Evolutionary conservation across 2,329 filamentous ascomycete species (phyloP), one percentile per base, ranked within the genome.

Genomic region (Emmonsiellopsis sp.): DNA sequence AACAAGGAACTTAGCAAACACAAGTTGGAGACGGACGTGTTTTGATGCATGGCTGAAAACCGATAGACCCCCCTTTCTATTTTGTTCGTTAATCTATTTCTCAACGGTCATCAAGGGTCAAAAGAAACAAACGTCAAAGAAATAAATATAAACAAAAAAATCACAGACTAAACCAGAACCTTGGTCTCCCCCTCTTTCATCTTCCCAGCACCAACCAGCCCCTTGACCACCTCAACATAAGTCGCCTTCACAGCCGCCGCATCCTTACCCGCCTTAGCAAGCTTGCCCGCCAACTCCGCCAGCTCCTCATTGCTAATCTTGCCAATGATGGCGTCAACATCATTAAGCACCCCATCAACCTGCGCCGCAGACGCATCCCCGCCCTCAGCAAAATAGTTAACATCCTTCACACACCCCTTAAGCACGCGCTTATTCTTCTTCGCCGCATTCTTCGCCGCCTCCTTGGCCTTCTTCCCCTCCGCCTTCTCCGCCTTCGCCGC

Each of bases 361-460:
- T 89, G 82, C 9, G 82, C 76, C 11, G 88, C 78, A n/a, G 86
- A 80, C 30, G 85, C 76, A 56, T 91, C 86, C 52, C 84, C 86
- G 44, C 80, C 76, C 16, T 76, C 76, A 54, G 78, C 79, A 71
- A 98, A 96, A 83, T 98, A 98, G 80, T 96, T 96, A 65, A 88
- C 91, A 62, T 98, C 93, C 81, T 98, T 98, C 74, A 92, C 87
- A 60, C 88, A 90, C 58, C 83, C 85, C 73, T 94, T 90, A 64
- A 98, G 84, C 47, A 97, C 87, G 79, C 93, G 89, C 83, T 96
- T 96, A 83, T 98, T 98, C 87, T 98, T 98, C 87, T 98, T 98
- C 65, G 93, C 87, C 11, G 93, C 93, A 67, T 90, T 96, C 84
- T 98, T 98, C 55, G 93, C 93, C 1, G 92, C 92, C 75, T 98